Percentiles rank a stretch among this genome's conserved stretches.
Conservation (phyloP, 305 asterid genomes). For the Striga hermonthica region DNA sequence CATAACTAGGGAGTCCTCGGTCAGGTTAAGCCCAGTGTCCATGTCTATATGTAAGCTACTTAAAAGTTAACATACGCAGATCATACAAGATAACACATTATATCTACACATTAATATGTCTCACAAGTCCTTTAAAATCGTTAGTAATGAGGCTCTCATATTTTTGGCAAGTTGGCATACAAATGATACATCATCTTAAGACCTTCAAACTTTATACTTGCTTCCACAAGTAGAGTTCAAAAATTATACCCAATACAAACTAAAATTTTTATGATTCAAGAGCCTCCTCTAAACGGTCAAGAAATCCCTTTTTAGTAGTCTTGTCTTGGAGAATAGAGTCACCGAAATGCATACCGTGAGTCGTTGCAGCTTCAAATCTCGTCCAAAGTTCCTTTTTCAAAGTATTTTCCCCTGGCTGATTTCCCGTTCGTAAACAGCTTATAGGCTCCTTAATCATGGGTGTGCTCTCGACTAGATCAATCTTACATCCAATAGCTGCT, state of each 20-base stretch:
- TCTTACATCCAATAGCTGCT: slow-evolving; percentile 38
- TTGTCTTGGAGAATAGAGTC: slow-evolving; percentile 31
- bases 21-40: no score
- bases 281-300: slow-evolving; percentile 75
- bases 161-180: background rate
- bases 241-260: slow-evolving; percentile 4
- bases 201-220: slow-evolving; percentile 15
- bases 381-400: slow-evolving; percentile 87
- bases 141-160: background rate
- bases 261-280: slow-evolving; percentile 32
- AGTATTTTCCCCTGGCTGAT: slow-evolving; percentile 89
- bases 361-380: slow-evolving; percentile 77
- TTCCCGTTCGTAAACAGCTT: slow-evolving; percentile 51
- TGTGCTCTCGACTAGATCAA: slow-evolving; percentile 49
- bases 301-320: slow-evolving; percentile 52
- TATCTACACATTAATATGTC: background rate
- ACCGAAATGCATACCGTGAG: slow-evolving; percentile 38
- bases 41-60: no score
- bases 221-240: slow-evolving; percentile 16
- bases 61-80: no score
- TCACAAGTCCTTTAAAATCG: slow-evolving; percentile 9
- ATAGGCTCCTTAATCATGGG: slow-evolving; percentile 56
- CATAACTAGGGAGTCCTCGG: no score
- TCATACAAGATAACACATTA: background rate
- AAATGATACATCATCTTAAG: slow-evolving; percentile 5